Evolutionary conservation across 2,329 filamentous ascomycete species (phyloP), one percentile per base, ranked within the genome.

Genomic region (Canariomyces notabilis): DNA sequence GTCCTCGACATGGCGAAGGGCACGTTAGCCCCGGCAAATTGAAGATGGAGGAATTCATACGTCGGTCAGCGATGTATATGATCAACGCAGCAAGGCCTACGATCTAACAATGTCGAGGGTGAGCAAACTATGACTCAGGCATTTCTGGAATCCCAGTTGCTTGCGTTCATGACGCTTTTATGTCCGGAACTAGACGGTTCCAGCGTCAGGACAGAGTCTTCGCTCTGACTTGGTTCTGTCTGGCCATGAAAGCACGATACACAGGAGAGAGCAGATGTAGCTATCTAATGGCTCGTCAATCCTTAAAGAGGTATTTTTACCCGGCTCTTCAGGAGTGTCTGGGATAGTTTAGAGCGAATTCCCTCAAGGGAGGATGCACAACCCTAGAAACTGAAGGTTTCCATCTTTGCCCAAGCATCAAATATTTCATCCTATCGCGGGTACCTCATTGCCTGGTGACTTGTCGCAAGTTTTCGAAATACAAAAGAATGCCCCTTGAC

Each of bases 21-120:
- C 5, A 37, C 40, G 21, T 32, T 21, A 47, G 42, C 22, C 43
- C 39, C 20, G 46, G 44, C 11, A 44, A 46, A 18, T 23, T 23
- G 29, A 39, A 29, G 32, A 23, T 52, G 41, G 43, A 46, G 19
- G 54, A 54, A 29, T 56, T 56, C 16, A 44, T 55, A 26, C 51
- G 53, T 16, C 51, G 53, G 21, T 46, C 51, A 21, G 44, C 46
- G 4, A 41, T 46, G 12, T 19, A 53, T 19, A 44, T 34, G 44
- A 55, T 55, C 41, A 47, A 39, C 34, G 49, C 46, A 31, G 35
- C 43, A 34, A 44, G 18, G 21, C 43, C 32, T n/a, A 11, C 20
- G 18, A 32, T 20, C 23, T 33, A 1, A 19, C n/a, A n/a, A n/a
- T n/a, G n/a, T 32, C 21, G 29, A 23, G 37, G 20, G 22, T 37